A percentile compares a stretch with the other conserved stretches of the same genome.
These are phyloP conservation scores for Cordyceps pruinosa DNA, from an alignment of 2,329 filamentous ascomycete species.

Conservation along the genomic window DNA sequence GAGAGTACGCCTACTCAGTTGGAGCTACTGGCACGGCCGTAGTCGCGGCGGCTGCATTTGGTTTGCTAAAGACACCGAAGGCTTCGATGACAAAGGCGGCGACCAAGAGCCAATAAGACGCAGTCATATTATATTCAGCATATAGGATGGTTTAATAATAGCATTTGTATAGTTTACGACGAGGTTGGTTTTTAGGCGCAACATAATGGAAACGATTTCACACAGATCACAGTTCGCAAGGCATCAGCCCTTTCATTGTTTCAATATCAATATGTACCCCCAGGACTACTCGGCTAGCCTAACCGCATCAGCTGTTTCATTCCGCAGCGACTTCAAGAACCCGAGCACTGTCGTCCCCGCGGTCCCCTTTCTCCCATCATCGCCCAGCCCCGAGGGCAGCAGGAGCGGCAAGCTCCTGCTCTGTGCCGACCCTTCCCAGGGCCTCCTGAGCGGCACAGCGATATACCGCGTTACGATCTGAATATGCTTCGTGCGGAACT, in stretches of 20 bases:
- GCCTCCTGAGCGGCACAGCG: constrained; percentile 61
- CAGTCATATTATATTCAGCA: not conserved
- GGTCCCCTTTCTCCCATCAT: not conserved
- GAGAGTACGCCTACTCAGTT: constrained; percentile 74
- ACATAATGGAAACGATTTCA: not conserved
- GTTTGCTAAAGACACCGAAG: constrained; percentile 59
- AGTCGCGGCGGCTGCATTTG: constrained; percentile 66
- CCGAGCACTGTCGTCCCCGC: not conserved
- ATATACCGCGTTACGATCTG: constrained; percentile 89
- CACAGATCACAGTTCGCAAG: not conserved
- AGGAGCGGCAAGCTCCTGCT: not conserved
- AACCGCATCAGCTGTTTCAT: not conserved
- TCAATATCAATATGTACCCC: not conserved
- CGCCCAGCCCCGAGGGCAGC: not conserved
- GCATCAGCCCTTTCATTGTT: not conserved
- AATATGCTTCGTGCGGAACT: constrained; percentile 79
- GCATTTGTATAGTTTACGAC: not conserved
- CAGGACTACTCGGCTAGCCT: not conserved
- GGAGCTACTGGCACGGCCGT: constrained; percentile 74
- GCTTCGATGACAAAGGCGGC: constrained; percentile 1
- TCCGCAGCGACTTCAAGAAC: not conserved
- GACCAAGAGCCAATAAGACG: not conserved
- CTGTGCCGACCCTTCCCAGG: not conserved
- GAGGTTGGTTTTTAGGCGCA: not conserved
- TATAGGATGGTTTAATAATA: not conserved